Evolutionary conservation across 2,329 filamentous ascomycete genomes (phyloP).

Genomic region (Penicillium sp.): DNA sequence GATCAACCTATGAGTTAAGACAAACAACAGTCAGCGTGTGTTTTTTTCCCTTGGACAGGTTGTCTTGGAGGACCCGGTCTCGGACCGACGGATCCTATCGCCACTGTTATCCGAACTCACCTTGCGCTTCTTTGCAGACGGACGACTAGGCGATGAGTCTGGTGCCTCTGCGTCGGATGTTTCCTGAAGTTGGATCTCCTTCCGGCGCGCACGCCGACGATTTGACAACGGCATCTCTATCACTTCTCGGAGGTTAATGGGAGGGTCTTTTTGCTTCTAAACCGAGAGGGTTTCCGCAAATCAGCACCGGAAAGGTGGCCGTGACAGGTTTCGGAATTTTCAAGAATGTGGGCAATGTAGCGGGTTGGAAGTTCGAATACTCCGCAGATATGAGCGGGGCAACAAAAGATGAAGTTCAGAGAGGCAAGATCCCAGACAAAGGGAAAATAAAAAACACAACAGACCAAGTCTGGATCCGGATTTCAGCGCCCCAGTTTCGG

Average conservation of each 20-base stretch:
- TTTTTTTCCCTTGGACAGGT: slow-evolving; percentile 1
- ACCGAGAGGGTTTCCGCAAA: background rate
- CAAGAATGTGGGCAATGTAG: slow-evolving; percentile 6
- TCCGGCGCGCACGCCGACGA: slow-evolving; percentile 48
- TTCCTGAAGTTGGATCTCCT: slow-evolving; percentile 47
- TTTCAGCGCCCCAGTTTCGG: slow-evolving; percentile 26
- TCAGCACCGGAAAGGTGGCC: background rate
- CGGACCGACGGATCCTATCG: slow-evolving; percentile 2
- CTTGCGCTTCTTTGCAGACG: slow-evolving; percentile 52
- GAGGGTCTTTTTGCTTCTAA: background rate
- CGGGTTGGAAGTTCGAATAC: slow-evolving; percentile 1
- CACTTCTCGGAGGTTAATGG: background rate
- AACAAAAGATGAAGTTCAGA: slow-evolving; percentile 2
- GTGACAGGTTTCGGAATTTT: slow-evolving; percentile 1
- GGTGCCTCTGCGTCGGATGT: slow-evolving; percentile 47
- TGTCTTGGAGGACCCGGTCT: slow-evolving; percentile 6
- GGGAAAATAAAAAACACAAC: slow-evolving; percentile 23
- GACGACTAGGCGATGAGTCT: slow-evolving; percentile 50
- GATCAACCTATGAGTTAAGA: slow-evolving; percentile 32
- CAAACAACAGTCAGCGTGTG: slow-evolving; percentile 9
- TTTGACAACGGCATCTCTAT: slow-evolving; percentile 44
- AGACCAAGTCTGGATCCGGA: slow-evolving; percentile 23
- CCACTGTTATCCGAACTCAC: slow-evolving; percentile 29
- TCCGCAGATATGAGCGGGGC: slow-evolving; percentile 13
- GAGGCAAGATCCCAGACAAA: slow-evolving; percentile 11